Evolutionary conservation across 2,329 filamentous ascomycete species (phyloP).

Genomic region (Purpureocillium lavendulum): DNA sequence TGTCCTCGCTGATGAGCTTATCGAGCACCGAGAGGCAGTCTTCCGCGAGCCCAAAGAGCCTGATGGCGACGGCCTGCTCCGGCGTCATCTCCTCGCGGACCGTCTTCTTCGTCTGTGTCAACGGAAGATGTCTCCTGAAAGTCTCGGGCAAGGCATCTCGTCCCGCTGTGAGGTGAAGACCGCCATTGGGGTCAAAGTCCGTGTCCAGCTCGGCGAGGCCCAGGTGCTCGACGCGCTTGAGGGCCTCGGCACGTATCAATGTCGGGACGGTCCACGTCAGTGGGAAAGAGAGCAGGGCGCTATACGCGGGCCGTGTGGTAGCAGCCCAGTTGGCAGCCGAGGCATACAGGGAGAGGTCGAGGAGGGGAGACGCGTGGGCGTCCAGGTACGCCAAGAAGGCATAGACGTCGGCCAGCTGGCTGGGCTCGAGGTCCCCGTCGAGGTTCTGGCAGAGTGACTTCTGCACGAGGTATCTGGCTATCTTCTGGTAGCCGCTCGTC

Average conservation of each 20-base stretch:
- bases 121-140: conserved; percentile 28
- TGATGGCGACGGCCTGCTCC: conserved; percentile 65
- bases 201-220: conserved; percentile 61
- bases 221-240: conserved; percentile 60
- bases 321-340: conserved; percentile 80
- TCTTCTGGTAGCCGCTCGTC: conserved; percentile 52
- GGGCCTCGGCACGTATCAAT: conserved; percentile 60
- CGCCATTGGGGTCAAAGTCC: conserved; percentile 35
- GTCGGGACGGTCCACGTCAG: conserved; percentile 81
- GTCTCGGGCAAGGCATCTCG: conserved; percentile 29
- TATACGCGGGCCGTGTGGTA: conserved; percentile 73
- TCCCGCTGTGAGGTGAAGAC: conserved; percentile 26
- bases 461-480: conserved; percentile 46
- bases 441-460: conserved; percentile 25
- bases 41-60: conserved; percentile 62
- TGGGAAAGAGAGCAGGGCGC: conserved; percentile 72
- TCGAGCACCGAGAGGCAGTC: conserved; percentile 66
- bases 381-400: conserved; percentile 62
- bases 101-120: conserved; percentile 40
- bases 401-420: conserved; percentile 36
- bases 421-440: conserved; percentile 28
- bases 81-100: conserved; percentile 57
- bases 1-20: conserved; percentile 32
- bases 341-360: conserved; percentile 84
- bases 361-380: conserved; percentile 64